Conservation (phyloP, 306 rosid species). For the Herpetospermum pedunculosum region DNA sequence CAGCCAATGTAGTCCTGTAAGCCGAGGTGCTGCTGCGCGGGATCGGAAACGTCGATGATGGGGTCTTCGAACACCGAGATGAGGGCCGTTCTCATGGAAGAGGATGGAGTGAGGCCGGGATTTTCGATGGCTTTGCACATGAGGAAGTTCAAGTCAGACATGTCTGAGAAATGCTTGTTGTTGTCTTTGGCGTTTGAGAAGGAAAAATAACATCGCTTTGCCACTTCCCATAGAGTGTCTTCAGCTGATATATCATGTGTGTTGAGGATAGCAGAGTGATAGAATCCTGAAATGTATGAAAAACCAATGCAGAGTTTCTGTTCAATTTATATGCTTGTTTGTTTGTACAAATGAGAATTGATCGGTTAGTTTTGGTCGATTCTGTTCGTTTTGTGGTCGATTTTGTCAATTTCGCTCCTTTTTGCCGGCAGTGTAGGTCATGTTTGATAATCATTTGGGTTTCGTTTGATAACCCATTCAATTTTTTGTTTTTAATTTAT, state of each 20-base stretch:
- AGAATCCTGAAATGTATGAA: slow-evolving; percentile 46
- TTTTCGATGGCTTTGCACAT: slow-evolving; percentile 85
- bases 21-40: slow-evolving; percentile 33
- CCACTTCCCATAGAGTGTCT: slow-evolving; percentile 66
- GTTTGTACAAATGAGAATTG: neutral
- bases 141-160: slow-evolving; percentile 87
- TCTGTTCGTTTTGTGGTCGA: too few species aligned
- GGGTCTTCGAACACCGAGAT: slow-evolving; percentile 76
- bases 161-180: slow-evolving; percentile 89
- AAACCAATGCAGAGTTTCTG: neutral
- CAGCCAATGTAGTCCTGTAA: slow-evolving; percentile 68
- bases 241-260: slow-evolving; percentile 56
- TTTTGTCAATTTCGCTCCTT: too few species aligned
- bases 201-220: slow-evolving; percentile 49
- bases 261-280: slow-evolving; percentile 78
- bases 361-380: too few species aligned
- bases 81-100: slow-evolving; percentile 66
- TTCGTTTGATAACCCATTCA: too few species aligned
- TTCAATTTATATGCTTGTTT: neutral
- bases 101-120: slow-evolving; percentile 66
- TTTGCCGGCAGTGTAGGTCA: too few species aligned
- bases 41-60: slow-evolving; percentile 29
- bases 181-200: slow-evolving; percentile 37
- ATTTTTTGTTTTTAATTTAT: too few species aligned
- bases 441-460: neutral